Evolutionary conservation across 1,284 basidiomycete genomes (phyloP).

Genomic region (Lentinus polychrous): DNA sequence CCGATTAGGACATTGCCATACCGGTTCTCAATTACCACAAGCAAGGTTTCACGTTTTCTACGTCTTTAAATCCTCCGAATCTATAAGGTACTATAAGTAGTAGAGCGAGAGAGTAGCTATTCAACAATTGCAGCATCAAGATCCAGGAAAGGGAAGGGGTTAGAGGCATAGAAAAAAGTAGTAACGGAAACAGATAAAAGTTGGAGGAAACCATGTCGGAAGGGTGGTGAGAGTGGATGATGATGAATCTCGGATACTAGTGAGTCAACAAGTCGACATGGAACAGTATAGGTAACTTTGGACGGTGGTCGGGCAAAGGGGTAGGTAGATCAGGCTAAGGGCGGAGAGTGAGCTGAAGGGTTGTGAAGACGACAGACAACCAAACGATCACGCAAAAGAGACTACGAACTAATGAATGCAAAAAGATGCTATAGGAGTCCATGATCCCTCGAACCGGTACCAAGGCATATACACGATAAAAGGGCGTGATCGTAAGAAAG

Average conservation of each 20-base stretch:
- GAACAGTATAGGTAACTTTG: not conserved
- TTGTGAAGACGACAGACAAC: not conserved
- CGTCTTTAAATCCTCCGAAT: not conserved
- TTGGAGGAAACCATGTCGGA: not conserved
- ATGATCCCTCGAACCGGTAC: not conserved
- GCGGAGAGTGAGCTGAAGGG: not conserved
- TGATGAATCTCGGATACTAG: not conserved
- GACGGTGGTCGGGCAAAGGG: not conserved
- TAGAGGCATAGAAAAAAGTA: not conserved
- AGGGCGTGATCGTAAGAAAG: not conserved
- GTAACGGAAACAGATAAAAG: not conserved
- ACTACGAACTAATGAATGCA: too few relatives aligned
- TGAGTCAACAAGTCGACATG: not conserved
- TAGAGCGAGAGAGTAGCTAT: not conserved
- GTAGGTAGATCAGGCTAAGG: not conserved
- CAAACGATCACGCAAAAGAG: too few relatives aligned
- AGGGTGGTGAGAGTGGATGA: not conserved
- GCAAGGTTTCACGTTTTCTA: too few relatives aligned
- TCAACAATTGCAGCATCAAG: conserved; percentile 8
- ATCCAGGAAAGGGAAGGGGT: not conserved
- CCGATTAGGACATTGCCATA: too few relatives aligned
- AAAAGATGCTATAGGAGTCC: too few relatives aligned
- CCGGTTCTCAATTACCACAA: too few relatives aligned
- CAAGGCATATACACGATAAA: not conserved
- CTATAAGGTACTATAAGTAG: conserved; percentile 1